These are phyloP conservation scores for Astrephomene gubernaculifera DNA, from an alignment of 139 green algal genomes.

Conservation along the genomic window DNA sequence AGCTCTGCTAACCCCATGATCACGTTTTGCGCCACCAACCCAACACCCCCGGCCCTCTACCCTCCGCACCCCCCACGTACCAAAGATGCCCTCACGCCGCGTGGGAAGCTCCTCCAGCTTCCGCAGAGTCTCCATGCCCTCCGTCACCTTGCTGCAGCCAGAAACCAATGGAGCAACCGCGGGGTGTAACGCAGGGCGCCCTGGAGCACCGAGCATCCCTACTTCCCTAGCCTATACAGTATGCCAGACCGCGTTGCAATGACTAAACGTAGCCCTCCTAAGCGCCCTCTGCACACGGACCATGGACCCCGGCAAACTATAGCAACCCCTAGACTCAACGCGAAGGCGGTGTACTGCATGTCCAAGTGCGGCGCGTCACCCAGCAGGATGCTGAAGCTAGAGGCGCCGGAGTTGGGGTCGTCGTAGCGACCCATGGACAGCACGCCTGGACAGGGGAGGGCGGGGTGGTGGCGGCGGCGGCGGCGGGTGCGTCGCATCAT, in stretches of 20 bases:
- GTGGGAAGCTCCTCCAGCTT: constrained; percentile 82
- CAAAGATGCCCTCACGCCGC: constrained; percentile 87
- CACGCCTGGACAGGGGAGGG: constrained; percentile 59
- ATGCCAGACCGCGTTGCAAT: too few relatives aligned
- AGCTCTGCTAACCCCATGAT: background rate
- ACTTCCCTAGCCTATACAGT: too few relatives aligned
- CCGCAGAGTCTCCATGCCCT: constrained; percentile 80
- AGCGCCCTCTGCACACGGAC: too few relatives aligned
- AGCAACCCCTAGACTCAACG: constrained; percentile 38
- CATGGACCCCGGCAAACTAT: too few relatives aligned
- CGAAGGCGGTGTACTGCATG: constrained; percentile 84
- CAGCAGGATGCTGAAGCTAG: constrained; percentile 90
- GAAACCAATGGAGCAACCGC: too few relatives aligned
- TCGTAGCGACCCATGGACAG: constrained; percentile 86
- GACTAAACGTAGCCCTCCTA: too few relatives aligned
- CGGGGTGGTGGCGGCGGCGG: background rate
- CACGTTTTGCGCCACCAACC: background rate
- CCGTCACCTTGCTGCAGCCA: constrained; percentile 71
- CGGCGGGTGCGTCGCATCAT: too few relatives aligned
- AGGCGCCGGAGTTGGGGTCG: constrained; percentile 86
- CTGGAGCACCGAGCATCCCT: too few relatives aligned
- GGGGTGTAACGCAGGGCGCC: too few relatives aligned
- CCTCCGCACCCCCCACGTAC: constrained; percentile 51
- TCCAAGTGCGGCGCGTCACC: constrained; percentile 87
- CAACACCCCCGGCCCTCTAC: background rate